Percentiles rank a stretch among this genome's conserved stretches.
Conservation (phyloP, 2,329 filamentous ascomycete species). For the Trichoderma lentiforme region DNA sequence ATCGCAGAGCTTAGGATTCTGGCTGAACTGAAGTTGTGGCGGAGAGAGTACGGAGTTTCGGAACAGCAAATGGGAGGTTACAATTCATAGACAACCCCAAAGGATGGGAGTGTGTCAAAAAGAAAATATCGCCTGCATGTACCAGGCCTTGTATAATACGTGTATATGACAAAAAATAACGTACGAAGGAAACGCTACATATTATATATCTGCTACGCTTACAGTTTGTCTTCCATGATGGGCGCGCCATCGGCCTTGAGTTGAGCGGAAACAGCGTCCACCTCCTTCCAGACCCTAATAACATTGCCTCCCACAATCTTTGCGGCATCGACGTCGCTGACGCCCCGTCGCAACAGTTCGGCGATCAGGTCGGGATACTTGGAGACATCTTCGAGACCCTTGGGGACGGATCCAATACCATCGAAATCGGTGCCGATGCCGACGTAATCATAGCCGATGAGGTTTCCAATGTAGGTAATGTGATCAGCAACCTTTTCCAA, state of each 20-base stretch:
- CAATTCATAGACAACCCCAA: background rate
- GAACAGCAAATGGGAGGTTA: background rate
- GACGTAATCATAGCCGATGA: constrained; percentile 84
- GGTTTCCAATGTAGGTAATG: constrained; percentile 74
- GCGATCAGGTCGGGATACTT: constrained; percentile 77
- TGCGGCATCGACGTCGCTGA: constrained; percentile 68
- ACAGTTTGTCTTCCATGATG: constrained; percentile 50
- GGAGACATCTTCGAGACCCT: constrained; percentile 78
- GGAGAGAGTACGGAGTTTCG: background rate
- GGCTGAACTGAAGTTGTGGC: background rate
- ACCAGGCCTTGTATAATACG: constrained; percentile 27
- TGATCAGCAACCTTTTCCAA: constrained; percentile 76
- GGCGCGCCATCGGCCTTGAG: constrained; percentile 58
- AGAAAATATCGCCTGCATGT: background rate
- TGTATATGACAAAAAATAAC: constrained; percentile 27
- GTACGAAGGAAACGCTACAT: background rate
- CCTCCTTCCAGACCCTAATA: constrained; percentile 77
- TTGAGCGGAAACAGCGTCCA: constrained; percentile 65
- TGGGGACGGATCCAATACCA: constrained; percentile 63
- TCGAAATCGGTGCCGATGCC: constrained; percentile 90
- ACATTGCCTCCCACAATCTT: constrained; percentile 80
- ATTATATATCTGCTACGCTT: background rate
- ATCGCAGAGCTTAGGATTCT: constrained; percentile 33
- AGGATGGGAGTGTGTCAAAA: background rate
- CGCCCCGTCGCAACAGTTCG: constrained; percentile 68